These are phyloP conservation scores for Annulohypoxylon truncatum DNA, from an alignment of 2,329 filamentous ascomycete genomes.

Conservation along the genomic window DNA sequence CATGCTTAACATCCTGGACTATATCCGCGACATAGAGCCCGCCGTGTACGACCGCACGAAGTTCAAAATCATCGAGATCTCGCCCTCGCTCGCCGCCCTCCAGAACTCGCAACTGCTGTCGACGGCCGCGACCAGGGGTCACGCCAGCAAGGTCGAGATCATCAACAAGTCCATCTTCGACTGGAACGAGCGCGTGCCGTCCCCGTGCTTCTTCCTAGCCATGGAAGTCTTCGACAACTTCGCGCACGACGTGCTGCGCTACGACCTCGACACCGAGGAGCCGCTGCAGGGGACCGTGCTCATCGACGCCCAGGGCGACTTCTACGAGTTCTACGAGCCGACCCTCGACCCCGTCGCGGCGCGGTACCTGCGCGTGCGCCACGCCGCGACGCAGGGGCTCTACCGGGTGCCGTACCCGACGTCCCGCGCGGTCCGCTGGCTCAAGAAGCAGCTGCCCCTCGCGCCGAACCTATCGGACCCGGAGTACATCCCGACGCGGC, in stretches of 20 bases:
- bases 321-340: constrained; percentile 92
- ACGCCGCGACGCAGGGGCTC: constrained; percentile 75
- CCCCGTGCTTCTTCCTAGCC: constrained; percentile 96
- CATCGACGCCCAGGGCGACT: constrained; percentile 85
- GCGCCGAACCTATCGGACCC: constrained; percentile 80
- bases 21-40: constrained; percentile 88
- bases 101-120: constrained; percentile 78
- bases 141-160: constrained; percentile 89
- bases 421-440: constrained; percentile 66
- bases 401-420: constrained; percentile 69
- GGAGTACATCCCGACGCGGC: constrained; percentile 92
- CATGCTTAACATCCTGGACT: constrained; percentile 98
- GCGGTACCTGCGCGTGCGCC: constrained; percentile 85
- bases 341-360: constrained; percentile 84
- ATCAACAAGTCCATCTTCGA: constrained; percentile 96
- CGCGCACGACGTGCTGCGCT: constrained; percentile 92
- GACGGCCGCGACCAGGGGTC: constrained; percentile 76
- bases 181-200: constrained; percentile 88
- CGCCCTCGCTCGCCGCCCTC: constrained; percentile 78
- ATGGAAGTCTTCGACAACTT: constrained; percentile 99
- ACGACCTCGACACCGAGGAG: constrained; percentile 82
- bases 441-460: constrained; percentile 75
- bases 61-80: constrained; percentile 97
- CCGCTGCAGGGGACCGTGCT: constrained; percentile 91
- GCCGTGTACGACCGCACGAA: constrained; percentile 94